Base-by-base conservation (phyloP, 768 basidiomycete species). In the Calvatia gigantea region DNA sequence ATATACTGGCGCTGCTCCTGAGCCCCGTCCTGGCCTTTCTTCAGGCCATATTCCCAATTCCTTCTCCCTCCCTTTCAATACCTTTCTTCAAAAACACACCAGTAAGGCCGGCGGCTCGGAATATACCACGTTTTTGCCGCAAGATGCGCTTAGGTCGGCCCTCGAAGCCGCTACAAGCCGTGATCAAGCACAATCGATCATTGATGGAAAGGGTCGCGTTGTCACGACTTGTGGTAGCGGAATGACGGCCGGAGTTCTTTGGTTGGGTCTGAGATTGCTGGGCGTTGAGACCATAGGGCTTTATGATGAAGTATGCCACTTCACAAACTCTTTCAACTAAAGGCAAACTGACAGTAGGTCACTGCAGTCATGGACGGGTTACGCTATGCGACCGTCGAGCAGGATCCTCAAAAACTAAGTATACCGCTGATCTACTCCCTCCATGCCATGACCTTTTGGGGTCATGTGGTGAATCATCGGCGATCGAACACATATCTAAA, bases 191-290 rank as follows among this genome's bases (percentile, higher is more conserved):
- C 70, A 81, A n/a, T 66, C 76, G 38, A 74, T 95, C 8, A 70
- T 88, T 42, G 67, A 75, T 9, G 90, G 89, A 15, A 70, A 83
- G 58, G 75, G 79, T 49, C 66, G 75, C 19, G 82, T 95, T 28
- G 79, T 86, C 4, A 83, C 89, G 11, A 88, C 79, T 56, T 99
- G 96, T 73, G 96, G 96, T 48, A 96, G 92, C 65, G 96, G 96
- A 41, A 98, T 99, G 96, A 97, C 95, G n/a, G 96, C 96, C 9
- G 91, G 83, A 2, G 76, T 98, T 12, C 76, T 98, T 5, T 98
- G 97, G 95, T 77, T 98, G 56, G 94, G 92, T n/a, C 75, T 97
- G 59, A 83, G 89, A 67, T 64, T 89, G 33, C 63, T 94, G 43
- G 85, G 84, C 12, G 81, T 82, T 4, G 69, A 80, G 51, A 73